phyloP scores from a whole-genome alignment of 1,139 yeast genomes.

The Blastobotrys serpentis region DNA sequence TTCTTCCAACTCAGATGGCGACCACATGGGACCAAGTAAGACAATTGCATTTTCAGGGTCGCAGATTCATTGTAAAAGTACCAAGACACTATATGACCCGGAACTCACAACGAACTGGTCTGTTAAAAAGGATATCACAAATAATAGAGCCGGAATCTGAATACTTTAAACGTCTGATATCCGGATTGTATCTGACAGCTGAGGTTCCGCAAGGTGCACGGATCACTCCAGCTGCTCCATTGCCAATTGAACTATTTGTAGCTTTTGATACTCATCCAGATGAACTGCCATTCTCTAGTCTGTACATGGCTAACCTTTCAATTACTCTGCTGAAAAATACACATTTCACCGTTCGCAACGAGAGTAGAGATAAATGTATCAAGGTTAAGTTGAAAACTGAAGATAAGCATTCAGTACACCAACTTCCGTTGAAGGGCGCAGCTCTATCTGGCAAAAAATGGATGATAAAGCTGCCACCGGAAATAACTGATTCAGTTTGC shows the following conservation, averaged over 20 bases:
- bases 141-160: neutral
- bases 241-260: conserved; percentile 31
- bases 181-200: conserved; percentile 30
- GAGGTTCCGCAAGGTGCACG: conserved; percentile 26
- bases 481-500: conserved; percentile 38
- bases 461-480: too few species aligned
- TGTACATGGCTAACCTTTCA: conserved; percentile 26
- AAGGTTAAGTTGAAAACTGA: neutral
- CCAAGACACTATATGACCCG: neutral
- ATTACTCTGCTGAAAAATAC: conserved; percentile 32
- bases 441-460: too few species aligned
- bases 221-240: conserved; percentile 25
- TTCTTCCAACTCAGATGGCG: conserved; percentile 52
- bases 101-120: neutral
- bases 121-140: conserved; percentile 11
- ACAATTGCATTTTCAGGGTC: conserved; percentile 31
- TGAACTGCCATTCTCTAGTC: conserved; percentile 13
- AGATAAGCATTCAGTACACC: too few species aligned
- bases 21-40: conserved; percentile 33
- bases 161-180: conserved; percentile 15
- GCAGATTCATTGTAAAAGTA: conserved; percentile 27
- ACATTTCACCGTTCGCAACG: conserved; percentile 29
- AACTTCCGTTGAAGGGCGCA: too few species aligned
- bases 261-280: conserved; percentile 25
- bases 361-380: neutral